Percentiles rank a stretch among this genome's conserved stretches.
Conservation (phyloP, 805 yeast species). For the Candida takata region DNA sequence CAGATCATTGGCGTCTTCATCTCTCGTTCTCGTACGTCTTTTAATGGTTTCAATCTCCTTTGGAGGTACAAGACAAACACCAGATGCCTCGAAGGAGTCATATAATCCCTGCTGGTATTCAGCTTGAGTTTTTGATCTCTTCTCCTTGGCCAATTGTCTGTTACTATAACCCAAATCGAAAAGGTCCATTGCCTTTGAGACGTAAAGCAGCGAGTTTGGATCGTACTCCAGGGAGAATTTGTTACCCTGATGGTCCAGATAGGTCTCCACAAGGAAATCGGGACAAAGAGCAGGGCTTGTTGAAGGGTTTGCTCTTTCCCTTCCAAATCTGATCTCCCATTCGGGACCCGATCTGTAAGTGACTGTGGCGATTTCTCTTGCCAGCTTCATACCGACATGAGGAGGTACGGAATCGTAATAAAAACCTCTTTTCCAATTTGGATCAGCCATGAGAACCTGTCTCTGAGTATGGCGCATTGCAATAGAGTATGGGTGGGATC, state of each 20-base stretch:
- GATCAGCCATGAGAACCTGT: constrained; percentile 90
- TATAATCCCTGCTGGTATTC: constrained; percentile 21
- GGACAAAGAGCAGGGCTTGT: constrained; percentile 86
- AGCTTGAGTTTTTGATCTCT: constrained; percentile 28
- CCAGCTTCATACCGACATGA: constrained; percentile 90
- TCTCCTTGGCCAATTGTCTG: constrained; percentile 41
- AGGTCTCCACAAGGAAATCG: constrained; percentile 87
- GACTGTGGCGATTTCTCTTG: constrained; percentile 89
- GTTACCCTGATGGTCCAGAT: constrained; percentile 91
- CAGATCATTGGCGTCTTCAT: constrained; percentile 56
- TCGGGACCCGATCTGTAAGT: constrained; percentile 95
- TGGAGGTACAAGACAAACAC: constrained; percentile 37
- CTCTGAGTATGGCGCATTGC: constrained; percentile 92
- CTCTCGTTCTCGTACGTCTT: constrained; percentile 42
- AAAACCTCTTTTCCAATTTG: constrained; percentile 89
- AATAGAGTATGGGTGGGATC: constrained; percentile 90
- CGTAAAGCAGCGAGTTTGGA: constrained; percentile 80
- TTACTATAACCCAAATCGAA: constrained; percentile 65
- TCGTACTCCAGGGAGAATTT: constrained; percentile 89
- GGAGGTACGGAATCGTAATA: constrained; percentile 80
- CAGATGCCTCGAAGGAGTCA: constrained; percentile 19
- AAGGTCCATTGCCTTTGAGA: constrained; percentile 91
- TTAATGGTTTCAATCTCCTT: constrained; percentile 44
- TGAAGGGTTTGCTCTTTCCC: constrained; percentile 76
- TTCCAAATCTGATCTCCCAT: constrained; percentile 91